Conservation (phyloP, 164 flowering plant species). For the Chimonanthus praecox region DNA sequence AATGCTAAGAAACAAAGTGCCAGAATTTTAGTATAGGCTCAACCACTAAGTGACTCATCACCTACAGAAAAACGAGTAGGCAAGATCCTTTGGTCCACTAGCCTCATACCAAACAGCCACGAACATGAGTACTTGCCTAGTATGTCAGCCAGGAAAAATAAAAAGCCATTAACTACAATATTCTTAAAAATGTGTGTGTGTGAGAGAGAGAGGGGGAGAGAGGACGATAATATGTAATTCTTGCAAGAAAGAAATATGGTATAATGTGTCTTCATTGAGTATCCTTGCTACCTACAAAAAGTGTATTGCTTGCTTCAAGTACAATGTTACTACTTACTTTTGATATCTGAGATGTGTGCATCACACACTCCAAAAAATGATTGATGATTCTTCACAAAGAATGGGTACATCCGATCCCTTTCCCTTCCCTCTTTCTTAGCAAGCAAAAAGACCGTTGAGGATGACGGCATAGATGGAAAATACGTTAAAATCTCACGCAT, state of each 20-base stretch:
- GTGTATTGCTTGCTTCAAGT: neutral
- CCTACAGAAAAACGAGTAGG: too few relatives aligned
- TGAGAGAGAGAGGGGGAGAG: too few relatives aligned
- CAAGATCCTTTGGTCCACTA: too few relatives aligned
- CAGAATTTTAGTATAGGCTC: too few relatives aligned
- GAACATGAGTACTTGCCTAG: too few relatives aligned
- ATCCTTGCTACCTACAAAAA: neutral
- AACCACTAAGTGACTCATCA: too few relatives aligned
- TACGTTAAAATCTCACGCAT: constrained; percentile 14
- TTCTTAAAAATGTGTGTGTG: too few relatives aligned
- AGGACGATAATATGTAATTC: neutral
- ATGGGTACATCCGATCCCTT: neutral
- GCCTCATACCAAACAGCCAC: too few relatives aligned
- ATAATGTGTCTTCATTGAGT: neutral
- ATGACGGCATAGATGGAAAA: neutral
- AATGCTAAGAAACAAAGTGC: too few relatives aligned
- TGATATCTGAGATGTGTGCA: neutral
- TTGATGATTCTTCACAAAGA: neutral
- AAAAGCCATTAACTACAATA: too few relatives aligned
- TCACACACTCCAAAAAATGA: neutral
- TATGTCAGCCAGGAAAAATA: too few relatives aligned
- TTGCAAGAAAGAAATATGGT: neutral
- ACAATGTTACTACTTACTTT: neutral
- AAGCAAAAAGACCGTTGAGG: neutral
- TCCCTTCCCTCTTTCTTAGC: neutral